Evolutionary conservation across 345 rosid species (phyloP), one percentile per base, ranked within the genome.

Genomic region (Gynandropsis gynandra): DNA sequence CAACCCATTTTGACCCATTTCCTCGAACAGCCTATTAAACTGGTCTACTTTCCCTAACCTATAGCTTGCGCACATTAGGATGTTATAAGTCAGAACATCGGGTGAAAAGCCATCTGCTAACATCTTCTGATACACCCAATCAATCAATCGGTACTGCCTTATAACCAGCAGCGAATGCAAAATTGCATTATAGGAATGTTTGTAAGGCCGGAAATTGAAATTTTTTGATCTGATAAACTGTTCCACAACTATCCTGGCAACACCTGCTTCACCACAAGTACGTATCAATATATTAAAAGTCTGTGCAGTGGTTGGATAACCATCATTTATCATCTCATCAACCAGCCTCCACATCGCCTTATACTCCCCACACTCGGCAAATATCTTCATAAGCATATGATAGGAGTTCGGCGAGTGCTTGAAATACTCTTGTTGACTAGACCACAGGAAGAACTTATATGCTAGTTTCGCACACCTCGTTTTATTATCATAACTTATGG

Each of bases 341-440:
- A 76, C 80, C 37, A 87, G 65, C 63, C 89, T 80, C 94, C 96
- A 81, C 89, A 90, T 90, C 50, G 96, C 87, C 85, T 70, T 81
- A 54, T 64, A 82, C 74, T 83, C 95, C 10, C 76, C 87, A 47
- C 92, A 80, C 13, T 79, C 80, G 1, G 95, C 81, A 66, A 80
- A 75, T 62, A 84, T 79, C 71, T 83, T 78, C 95, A 90, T 78
- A 61, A 87, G 77, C 74, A 74, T 69, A 70, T 87, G 83, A 64
- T 83, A 90, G 0, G 80, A 24, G 63, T 74, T 76, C 4, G 70
- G 66, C 0, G 95, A 75, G 75, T 84, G 96, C 75, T 65, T 82
- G 63, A 75, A 82, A 58, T 68, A 58, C 32, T 69, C 76, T 53
- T 68, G 85, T 62, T 69, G 80, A 47, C 76, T 51, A 44, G 82